A percentile compares a stretch with the other conserved stretches of the same genome.
Evolutionary conservation across 129 eudicot species (phyloP).

Genomic region (Mikania micrantha): DNA sequence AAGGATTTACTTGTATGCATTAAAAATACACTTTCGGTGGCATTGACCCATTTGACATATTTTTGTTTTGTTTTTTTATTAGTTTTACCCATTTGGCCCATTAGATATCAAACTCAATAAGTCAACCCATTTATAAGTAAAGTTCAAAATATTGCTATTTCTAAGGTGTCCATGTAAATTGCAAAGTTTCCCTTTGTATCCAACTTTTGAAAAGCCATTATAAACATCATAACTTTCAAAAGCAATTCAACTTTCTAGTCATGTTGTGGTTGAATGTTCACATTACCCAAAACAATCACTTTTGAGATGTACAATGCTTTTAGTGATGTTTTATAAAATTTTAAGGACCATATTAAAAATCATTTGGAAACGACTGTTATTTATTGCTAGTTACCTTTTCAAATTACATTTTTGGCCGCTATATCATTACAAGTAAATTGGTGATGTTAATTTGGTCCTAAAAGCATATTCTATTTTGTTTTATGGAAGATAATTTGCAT

Average conservation of each 20-base stretch:
- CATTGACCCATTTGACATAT: neutral
- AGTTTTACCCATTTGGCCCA: neutral
- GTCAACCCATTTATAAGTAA: neutral
- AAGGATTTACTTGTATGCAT: neutral
- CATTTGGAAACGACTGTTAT: neutral
- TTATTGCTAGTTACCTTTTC: neutral
- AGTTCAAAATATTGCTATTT: neutral
- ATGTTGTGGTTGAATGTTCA: no score
- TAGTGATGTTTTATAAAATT: no score
- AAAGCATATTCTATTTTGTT: no score
- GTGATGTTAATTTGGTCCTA: no score
- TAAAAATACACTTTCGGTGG: neutral
- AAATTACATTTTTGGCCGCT: neutral
- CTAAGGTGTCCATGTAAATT: neutral
- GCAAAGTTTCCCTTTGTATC: neutral
- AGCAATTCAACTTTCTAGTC: no score
- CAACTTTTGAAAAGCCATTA: neutral
- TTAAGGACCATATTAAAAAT: neutral
- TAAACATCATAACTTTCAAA: no score
- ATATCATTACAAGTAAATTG: slow-evolving; percentile 3
- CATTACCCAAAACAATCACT: no score
- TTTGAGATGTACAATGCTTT: no score
- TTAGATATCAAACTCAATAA: neutral
- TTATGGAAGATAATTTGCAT: neutral
- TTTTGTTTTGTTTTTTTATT: neutral